phyloP scores from a whole-genome alignment of 495 filamentous ascomycete genomes.

The Tuber borchii region DNA sequence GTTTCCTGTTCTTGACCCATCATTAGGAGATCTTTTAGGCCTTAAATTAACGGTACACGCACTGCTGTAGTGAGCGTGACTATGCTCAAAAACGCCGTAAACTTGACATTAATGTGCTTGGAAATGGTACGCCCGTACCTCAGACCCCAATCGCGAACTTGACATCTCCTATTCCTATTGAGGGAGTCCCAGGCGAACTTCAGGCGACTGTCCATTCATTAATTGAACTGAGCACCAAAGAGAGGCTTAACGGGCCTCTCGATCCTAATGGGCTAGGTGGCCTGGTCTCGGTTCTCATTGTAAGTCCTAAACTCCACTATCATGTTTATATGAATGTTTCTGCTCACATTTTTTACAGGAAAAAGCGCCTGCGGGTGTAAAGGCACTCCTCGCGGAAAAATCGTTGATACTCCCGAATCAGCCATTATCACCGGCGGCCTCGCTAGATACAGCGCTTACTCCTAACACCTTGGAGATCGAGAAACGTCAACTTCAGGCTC shows the following conservation, averaged over 20 bases:
- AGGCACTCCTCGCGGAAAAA: slow-evolving; percentile 24
- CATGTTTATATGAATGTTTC: background rate
- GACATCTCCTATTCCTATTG: slow-evolving; percentile 13
- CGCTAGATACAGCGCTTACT: slow-evolving; percentile 20
- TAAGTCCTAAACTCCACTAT: slow-evolving; percentile 5
- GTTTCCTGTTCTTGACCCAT: slow-evolving; percentile 7
- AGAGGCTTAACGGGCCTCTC: slow-evolving; percentile 10
- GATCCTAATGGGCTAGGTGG: slow-evolving; percentile 14
- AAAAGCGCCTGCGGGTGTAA: slow-evolving; percentile 25
- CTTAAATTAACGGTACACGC: background rate
- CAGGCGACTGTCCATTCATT: slow-evolving; percentile 30
- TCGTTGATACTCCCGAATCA: slow-evolving; percentile 24
- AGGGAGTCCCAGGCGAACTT: slow-evolving; percentile 2
- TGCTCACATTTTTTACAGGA: slow-evolving; percentile 17
- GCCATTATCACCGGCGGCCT: slow-evolving; percentile 28
- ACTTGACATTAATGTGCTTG: slow-evolving; percentile 12
- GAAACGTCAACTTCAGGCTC: slow-evolving; percentile 23
- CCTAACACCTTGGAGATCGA: slow-evolving; percentile 19
- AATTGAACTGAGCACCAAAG: slow-evolving; percentile 22
- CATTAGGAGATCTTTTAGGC: background rate
- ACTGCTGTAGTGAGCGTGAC: slow-evolving; percentile 15
- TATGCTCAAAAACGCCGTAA: slow-evolving; percentile 17
- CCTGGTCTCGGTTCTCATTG: slow-evolving; percentile 30
- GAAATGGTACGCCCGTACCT: slow-evolving; percentile 16
- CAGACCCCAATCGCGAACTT: background rate